phyloP scores from a whole-genome alignment of 768 basidiomycete species.

The Lactarius trivialis region DNA sequence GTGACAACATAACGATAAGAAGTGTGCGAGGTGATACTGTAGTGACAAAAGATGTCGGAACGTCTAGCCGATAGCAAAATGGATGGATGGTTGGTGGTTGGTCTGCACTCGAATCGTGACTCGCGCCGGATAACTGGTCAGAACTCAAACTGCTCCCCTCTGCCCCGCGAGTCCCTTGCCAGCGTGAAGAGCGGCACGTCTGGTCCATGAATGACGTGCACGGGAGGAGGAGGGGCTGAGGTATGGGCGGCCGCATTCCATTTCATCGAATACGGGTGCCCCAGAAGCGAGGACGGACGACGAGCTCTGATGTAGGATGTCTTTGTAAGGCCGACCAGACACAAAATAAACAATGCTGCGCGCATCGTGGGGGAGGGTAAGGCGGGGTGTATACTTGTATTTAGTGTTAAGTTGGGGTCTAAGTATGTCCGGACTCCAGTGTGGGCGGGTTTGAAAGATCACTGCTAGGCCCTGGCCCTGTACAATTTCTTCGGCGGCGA shows the following conservation, averaged over 20 bases:
- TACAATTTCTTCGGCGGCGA: not conserved
- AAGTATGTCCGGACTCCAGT: not conserved
- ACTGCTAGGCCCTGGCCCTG: conserved; percentile 3
- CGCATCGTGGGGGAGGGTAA: not conserved
- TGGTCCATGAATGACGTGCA: not conserved
- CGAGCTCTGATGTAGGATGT: not conserved
- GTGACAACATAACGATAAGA: not conserved
- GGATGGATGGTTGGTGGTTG: not conserved
- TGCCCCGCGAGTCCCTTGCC: not conserved
- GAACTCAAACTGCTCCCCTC: not conserved
- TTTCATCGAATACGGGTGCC: not conserved
- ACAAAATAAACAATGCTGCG: not conserved
- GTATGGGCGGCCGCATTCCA: not conserved
- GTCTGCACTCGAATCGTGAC: not conserved
- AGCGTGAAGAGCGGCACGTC: not conserved
- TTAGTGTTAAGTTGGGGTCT: not conserved
- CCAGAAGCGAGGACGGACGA: not conserved
- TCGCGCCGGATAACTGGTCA: not conserved
- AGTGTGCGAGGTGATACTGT: not conserved
- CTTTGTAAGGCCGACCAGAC: not conserved
- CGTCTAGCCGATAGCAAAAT: not conserved
- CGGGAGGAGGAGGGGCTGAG: not conserved
- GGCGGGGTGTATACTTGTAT: not conserved
- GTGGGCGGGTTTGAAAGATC: not conserved
- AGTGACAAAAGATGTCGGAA: not conserved